Conservation (phyloP, 1,284 basidiomycete genomes). For the Erythrobasidium hasegawianum region DNA sequence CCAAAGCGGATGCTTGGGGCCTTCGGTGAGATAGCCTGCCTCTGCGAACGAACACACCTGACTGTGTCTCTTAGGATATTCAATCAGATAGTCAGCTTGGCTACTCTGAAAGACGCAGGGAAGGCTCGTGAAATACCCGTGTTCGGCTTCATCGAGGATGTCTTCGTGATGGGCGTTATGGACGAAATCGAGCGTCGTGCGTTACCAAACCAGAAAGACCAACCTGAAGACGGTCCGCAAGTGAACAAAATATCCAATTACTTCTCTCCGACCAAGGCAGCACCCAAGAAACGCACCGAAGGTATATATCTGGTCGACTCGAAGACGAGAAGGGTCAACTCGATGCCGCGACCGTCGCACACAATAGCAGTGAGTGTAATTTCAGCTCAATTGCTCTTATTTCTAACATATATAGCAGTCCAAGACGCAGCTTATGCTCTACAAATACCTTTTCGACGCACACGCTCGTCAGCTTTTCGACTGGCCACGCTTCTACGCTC, state of each 20-base stretch:
- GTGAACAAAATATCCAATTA: constrained; percentile 18
- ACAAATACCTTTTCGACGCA: constrained; percentile 39
- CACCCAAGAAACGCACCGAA: background rate
- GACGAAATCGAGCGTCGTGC: constrained; percentile 42
- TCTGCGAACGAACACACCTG: background rate
- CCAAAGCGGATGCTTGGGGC: constrained; percentile 41
- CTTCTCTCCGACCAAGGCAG: constrained; percentile 11
- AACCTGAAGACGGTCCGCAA: background rate
- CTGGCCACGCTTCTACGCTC: constrained; percentile 36
- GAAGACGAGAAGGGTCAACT: constrained; percentile 21
- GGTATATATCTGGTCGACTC: constrained; percentile 18
- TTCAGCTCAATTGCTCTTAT: background rate
- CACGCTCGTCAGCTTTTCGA: constrained; percentile 26
- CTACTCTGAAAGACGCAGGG: constrained; percentile 35
- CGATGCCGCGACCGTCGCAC: constrained; percentile 36
- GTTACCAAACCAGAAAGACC: background rate
- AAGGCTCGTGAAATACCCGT: constrained; percentile 40
- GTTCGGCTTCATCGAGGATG: constrained; percentile 37
- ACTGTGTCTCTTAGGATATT: constrained; percentile 35
- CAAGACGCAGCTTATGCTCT: constrained; percentile 43
- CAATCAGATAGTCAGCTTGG: constrained; percentile 40
- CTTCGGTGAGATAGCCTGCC: constrained; percentile 10
- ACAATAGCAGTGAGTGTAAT: constrained; percentile 34
- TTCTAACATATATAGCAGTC: constrained; percentile 17
- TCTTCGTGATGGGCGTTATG: constrained; percentile 43